Percentiles rank a stretch among this genome's conserved stretches.
phyloP scores from a whole-genome alignment of 1,139 yeast genomes.

The Kurtzmaniella quercitrusa region DNA sequence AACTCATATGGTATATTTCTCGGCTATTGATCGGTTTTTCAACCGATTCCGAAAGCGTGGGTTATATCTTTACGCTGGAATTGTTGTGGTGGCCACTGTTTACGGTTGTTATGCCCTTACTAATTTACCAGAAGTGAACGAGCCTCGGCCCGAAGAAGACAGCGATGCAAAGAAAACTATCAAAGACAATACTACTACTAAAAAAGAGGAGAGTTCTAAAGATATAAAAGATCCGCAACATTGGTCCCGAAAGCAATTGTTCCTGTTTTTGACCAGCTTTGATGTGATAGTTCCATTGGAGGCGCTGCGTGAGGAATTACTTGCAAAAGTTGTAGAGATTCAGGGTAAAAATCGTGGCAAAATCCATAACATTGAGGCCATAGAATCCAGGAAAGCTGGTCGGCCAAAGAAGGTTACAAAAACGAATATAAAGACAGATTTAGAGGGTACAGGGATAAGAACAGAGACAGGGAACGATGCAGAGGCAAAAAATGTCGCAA shows the following conservation, averaged over 20 bases:
- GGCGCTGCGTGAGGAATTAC: conserved; percentile 2
- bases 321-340: conserved; percentile 2
- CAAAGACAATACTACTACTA: background rate
- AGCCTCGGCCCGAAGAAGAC: conserved; percentile 2
- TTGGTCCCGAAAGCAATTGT: conserved; percentile 6
- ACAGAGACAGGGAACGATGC: no score
- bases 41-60: conserved; percentile 20
- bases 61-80: conserved; percentile 31
- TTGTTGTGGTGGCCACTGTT: conserved; percentile 29
- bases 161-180: conserved; percentile 1
- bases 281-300: conserved; percentile 4
- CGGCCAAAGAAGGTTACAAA: no score
- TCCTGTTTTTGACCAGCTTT: conserved; percentile 1
- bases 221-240: background rate
- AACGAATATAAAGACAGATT: no score
- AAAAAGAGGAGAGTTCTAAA: conserved; percentile 2
- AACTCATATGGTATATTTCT: background rate
- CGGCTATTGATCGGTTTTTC: conserved; percentile 6
- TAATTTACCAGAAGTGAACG: conserved; percentile 19
- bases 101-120: conserved; percentile 33
- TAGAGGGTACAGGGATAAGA: no score
- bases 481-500: no score
- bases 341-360: no score
- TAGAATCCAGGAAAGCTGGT: no score
- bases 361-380: no score